Percentiles rank a stretch among this genome's conserved stretches.
These are phyloP conservation scores for Termitomyces sp. DNA, from an alignment of 768 basidiomycete genomes.

Conservation along the genomic window DNA sequence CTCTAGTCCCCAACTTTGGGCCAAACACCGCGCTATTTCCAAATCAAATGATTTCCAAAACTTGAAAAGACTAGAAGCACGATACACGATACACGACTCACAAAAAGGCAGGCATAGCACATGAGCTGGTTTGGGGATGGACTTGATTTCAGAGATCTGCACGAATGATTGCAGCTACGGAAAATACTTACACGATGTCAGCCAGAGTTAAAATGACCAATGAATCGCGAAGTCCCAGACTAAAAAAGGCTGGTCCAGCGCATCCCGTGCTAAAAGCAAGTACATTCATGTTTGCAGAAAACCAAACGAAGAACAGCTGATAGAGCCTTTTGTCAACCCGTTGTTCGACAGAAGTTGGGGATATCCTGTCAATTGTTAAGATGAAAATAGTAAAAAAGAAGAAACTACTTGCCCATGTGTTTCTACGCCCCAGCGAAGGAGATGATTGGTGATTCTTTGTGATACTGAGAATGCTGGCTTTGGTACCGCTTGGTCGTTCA, in stretches of 20 bases:
- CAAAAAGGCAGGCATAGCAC: slow-evolving; percentile 56
- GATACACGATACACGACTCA: slow-evolving; percentile 26
- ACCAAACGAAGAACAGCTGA: slow-evolving; percentile 71
- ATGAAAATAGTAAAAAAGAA: background rate
- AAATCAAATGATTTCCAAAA: background rate
- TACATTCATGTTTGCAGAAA: slow-evolving; percentile 65
- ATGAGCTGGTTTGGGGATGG: slow-evolving; percentile 20
- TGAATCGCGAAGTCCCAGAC: slow-evolving; percentile 46
- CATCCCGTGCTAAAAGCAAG: slow-evolving; percentile 58
- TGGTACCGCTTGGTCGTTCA: background rate
- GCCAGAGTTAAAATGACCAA: slow-evolving; percentile 42
- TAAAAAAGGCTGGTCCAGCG: slow-evolving; percentile 53
- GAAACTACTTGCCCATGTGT: slow-evolving; percentile 24
- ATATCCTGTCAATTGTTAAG: slow-evolving; percentile 32
- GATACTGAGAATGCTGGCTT: background rate
- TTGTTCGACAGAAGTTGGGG: slow-evolving; percentile 44
- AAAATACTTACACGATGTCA: slow-evolving; percentile 31
- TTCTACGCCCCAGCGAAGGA: slow-evolving; percentile 27
- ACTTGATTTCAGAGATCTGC: background rate
- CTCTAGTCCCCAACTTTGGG: slow-evolving; percentile 73
- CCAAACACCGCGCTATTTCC: slow-evolving; percentile 55
- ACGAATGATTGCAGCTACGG: background rate
- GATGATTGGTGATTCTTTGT: slow-evolving; percentile 14
- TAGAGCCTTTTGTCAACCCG: slow-evolving; percentile 54
- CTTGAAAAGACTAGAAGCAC: background rate